Base-by-base conservation (phyloP, 306 rosid genomes). In the Prosopis cineraria region DNA sequence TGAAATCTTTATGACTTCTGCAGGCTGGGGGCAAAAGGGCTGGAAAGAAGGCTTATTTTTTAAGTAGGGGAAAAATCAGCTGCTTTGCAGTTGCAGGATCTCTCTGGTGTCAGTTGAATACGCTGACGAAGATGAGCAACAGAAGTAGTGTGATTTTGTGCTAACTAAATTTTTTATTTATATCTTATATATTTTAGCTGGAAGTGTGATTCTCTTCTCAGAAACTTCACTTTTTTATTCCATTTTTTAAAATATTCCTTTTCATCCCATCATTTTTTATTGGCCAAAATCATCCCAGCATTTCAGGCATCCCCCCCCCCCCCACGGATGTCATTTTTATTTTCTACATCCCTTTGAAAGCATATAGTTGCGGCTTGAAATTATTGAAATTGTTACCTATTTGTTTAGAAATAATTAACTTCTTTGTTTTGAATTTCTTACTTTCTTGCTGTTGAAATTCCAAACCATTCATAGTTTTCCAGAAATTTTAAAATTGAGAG, bases 11-110 rank as follows among this genome's bases (percentile, higher is more conserved):
- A 65, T 27, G 37, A 59, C 70, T 70, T 81, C 25, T 77, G 86
- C 97, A 94, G 98, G 94, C 98, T 55, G 85, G 88, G 67, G 97
- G 87, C 85, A 90, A 87, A 80, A 90, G 75, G 83, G 89, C 91
- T 80, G 91, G 83, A 58, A 94, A 84, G 87, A 87, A 88, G 86
- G 82, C 74, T 50, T 85, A 74, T 94, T 92, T 87, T 94, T 89
- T 86, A 88, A 85, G 85, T 88, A 68, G 10, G 1, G 31, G 31
- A 53, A 20, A 45, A 47, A 45, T 70, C 29, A 34, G 73, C 77
- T 43, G 60, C 24, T 55, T 73, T 86, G 78, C 14, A 79, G 84
- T 73, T 86, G 78, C 14, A 79, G 84, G 76, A 68, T 29, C 24
- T 70, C 40, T 45, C 36, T 58, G 65, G 59, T 39, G 34, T 34